phyloP scores from a whole-genome alignment of 768 basidiomycete genomes.

The Pleurotus giganteus region DNA sequence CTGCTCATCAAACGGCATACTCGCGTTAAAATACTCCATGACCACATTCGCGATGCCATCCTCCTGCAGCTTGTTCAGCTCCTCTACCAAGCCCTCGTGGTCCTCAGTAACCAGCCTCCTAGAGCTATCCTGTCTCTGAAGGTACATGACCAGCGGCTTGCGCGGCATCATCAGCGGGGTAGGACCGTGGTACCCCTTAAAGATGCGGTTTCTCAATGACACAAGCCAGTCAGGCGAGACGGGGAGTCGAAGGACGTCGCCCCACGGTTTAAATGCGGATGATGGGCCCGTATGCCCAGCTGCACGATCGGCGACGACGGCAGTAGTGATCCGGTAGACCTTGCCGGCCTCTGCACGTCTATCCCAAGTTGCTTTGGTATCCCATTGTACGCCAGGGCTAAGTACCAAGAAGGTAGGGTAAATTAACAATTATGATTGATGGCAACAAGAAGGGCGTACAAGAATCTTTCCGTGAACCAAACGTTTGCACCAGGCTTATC shows the following conservation, averaged over 20 bases:
- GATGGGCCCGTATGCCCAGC: neutral
- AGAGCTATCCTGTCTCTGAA: slow-evolving; percentile 1
- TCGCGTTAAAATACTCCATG: neutral
- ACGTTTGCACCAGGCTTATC: slow-evolving; percentile 4
- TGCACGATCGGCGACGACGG: neutral
- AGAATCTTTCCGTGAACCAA: slow-evolving; percentile 6
- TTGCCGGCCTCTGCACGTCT: neutral
- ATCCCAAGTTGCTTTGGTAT: neutral
- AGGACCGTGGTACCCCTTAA: neutral
- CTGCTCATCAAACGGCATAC: neutral
- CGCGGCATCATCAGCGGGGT: neutral
- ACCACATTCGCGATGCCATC: neutral
- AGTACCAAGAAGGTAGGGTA: too few species aligned
- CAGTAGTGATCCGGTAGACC: neutral
- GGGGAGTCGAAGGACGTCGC: slow-evolving; percentile 3
- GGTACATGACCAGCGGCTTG: neutral
- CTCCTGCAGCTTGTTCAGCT: neutral
- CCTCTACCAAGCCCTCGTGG: neutral
- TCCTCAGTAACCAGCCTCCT: neutral
- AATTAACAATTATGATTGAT: too few species aligned
- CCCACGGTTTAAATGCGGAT: slow-evolving; percentile 1
- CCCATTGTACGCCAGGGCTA: slow-evolving; percentile 4
- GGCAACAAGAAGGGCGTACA: neutral
- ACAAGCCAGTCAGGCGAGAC: slow-evolving; percentile 1
- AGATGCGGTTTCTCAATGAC: neutral